Evolutionary conservation across 139 green algal species (phyloP).

Genomic region (Haematococcus lacustris): DNA sequence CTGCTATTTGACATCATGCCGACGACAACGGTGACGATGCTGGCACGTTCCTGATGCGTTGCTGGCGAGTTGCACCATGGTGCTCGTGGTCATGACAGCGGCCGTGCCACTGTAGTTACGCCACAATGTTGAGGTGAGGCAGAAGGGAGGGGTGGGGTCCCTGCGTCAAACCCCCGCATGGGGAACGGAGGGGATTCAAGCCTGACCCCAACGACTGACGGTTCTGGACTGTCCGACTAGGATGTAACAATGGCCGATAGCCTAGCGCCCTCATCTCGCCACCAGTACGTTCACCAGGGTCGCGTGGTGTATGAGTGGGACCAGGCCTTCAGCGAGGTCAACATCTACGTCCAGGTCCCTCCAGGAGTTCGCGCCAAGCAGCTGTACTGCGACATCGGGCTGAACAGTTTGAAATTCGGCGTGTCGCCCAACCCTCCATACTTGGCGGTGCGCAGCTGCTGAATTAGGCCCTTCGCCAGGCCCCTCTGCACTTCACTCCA

Average conservation of each 20-base stretch:
- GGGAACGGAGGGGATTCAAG: too few relatives aligned
- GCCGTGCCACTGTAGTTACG: too few relatives aligned
- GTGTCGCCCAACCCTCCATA: slow-evolving; percentile 81
- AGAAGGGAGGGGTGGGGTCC: too few relatives aligned
- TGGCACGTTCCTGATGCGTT: too few relatives aligned
- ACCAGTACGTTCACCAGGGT: slow-evolving; percentile 47
- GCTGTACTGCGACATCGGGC: slow-evolving; percentile 55
- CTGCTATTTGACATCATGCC: too few relatives aligned
- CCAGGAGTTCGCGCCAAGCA: slow-evolving; percentile 58
- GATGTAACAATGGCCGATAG: slow-evolving; percentile 45
- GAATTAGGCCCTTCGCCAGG: not conserved
- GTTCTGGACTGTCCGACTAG: too few relatives aligned
- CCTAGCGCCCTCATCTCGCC: slow-evolving; percentile 40
- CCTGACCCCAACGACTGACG: too few relatives aligned
- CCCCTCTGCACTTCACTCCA: not conserved
- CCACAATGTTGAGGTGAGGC: too few relatives aligned
- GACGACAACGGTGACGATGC: too few relatives aligned
- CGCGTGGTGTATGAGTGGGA: slow-evolving; percentile 84
- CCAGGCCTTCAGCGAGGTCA: slow-evolving; percentile 66
- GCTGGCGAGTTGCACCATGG: too few relatives aligned
- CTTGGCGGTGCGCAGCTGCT: slow-evolving; percentile 40
- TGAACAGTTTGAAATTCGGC: slow-evolving; percentile 33
- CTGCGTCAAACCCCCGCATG: too few relatives aligned
- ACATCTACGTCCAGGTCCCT: slow-evolving; percentile 75
- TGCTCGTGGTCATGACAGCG: too few relatives aligned